Evolutionary conservation across 192 early-diverging fungal species (phyloP), one percentile per base, ranked within the genome.

Genomic region (Coemansia sp.): DNA sequence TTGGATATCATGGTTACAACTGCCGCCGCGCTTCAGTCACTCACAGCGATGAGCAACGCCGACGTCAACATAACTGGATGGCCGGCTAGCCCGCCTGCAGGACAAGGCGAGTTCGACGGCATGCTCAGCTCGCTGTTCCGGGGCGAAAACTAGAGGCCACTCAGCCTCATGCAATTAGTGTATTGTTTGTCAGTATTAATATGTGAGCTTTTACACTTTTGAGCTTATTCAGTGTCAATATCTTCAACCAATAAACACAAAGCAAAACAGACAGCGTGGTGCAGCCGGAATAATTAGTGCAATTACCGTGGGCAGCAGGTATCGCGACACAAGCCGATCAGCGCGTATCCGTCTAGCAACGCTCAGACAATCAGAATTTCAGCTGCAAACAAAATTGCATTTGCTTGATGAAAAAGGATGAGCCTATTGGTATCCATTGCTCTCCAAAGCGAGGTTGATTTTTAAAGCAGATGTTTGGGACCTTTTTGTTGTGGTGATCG

Each of bases 121-220:
- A 55, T 72, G 59, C 23, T 72, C 40, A 57, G 23, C 55, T 66
- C 53, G 58, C 60, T 61, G 47, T 57, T 72, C 40, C 56, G n/a
- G 2, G 46, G 44, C 11, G 54, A 7, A 10, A 49, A 38, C 28
- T 60, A 15, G 26, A 58, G 24, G 47, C 10, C 15, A 10, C 1
- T 3, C 7, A 10, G 38, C 40, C 40, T 14, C 40, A 44, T 5
- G 40, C 40, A 44, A 44, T n/a, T n/a, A 34, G 31, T 34, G 31
- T 34, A 34, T 34, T 6, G 8, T 34, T n/a, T 44, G 11, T 44
- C 15, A 5, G 40, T 44, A 6, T 48, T 48, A 17, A n/a, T 18
- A n/a, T 18, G 18, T 48, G 7, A 20, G 17, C 47, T n/a, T 48
- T 18, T 48, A 48, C 47, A 48, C 47, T 9, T 48, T 48, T 18